Base-by-base conservation (phyloP, 2,329 filamentous ascomycete genomes). In the Colletotrichum scovillei region DNA sequence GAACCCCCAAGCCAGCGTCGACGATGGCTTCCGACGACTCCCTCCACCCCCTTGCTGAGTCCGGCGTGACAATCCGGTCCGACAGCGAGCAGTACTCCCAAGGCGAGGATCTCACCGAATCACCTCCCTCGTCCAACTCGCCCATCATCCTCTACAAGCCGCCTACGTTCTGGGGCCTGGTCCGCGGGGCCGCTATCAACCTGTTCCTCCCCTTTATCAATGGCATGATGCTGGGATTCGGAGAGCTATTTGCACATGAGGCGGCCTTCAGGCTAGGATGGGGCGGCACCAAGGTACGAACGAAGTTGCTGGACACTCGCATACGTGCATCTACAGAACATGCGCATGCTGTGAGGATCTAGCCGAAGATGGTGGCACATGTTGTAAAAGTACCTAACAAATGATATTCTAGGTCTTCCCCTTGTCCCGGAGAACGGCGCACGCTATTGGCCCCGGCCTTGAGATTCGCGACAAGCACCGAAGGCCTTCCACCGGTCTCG, bases 181-280 rank as follows among this genome's bases (percentile, higher is more conserved):
- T 98, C 67, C 91, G 96, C 68, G 95, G 97, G 49, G 94, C 95
- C 19, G 95, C 95, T 6, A 99, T 99, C 84, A 99, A 99, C 82
- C 87, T 99, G n/a, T 79, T 99, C 1, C 85, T 99, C 24, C 97
- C 97, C 0, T 99, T 99, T 79, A 91, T 99, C 80, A 99, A 99
- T 84, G 97, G 97, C 59, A 90, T 99, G 87, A 99, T 99, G 97
- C 85, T 99, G 79, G 97, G 97, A 2, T 98, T 99, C 80, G 97
- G 97, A 77, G 97, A 99, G 85, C 85, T 99, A 64, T 96, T 99
- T 83, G 97, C 97, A 67, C 97, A 99, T 81, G 97, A 99, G 86
- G 93, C 94, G 63, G 97, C 97, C 1, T 99, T 96, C 81, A 88
- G 96, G 79, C 86, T 98, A 78, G 97, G 97, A 74, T 99, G 97